These are phyloP conservation scores for Colletotrichum sp. DNA, from an alignment of 2,329 filamentous ascomycete species.

Conservation along the genomic window DNA sequence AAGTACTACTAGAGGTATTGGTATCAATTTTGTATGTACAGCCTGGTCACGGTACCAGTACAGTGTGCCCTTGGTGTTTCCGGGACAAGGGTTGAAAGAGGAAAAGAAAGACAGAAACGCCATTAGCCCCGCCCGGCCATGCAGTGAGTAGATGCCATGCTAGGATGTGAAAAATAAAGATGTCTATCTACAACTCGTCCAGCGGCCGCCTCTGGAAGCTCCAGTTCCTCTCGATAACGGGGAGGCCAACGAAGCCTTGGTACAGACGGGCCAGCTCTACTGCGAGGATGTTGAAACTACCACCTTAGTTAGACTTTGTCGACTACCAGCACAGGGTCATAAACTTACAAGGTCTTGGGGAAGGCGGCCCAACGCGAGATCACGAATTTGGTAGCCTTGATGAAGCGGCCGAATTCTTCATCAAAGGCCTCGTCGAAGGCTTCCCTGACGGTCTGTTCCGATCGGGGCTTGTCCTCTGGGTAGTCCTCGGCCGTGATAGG, in stretches of 20 bases:
- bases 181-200: conserved; percentile 50
- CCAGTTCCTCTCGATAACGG: conserved; percentile 55
- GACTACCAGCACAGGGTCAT: neutral
- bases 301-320: neutral
- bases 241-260: conserved; percentile 58
- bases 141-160: conserved; percentile 1
- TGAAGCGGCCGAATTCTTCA: conserved; percentile 69
- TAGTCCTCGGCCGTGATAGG: conserved; percentile 31
- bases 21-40: conserved; percentile 2
- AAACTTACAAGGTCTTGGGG: conserved; percentile 73
- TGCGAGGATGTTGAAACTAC: conserved; percentile 37
- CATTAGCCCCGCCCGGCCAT: neutral
- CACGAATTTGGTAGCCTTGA: conserved; percentile 68
- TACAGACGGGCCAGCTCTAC: conserved; percentile 52
- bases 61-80: neutral
- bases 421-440: conserved; percentile 62
- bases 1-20: neutral
- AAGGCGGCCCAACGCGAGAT: conserved; percentile 72
- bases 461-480: conserved; percentile 29
- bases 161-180: neutral
- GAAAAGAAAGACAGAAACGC: neutral
- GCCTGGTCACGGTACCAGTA: neutral
- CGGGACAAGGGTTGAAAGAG: neutral
- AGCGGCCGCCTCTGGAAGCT: conserved; percentile 46
- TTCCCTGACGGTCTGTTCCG: conserved; percentile 53